These are phyloP conservation scores for Termitomyces sp. DNA, from an alignment of 768 basidiomycete species.

Conservation along the genomic window DNA sequence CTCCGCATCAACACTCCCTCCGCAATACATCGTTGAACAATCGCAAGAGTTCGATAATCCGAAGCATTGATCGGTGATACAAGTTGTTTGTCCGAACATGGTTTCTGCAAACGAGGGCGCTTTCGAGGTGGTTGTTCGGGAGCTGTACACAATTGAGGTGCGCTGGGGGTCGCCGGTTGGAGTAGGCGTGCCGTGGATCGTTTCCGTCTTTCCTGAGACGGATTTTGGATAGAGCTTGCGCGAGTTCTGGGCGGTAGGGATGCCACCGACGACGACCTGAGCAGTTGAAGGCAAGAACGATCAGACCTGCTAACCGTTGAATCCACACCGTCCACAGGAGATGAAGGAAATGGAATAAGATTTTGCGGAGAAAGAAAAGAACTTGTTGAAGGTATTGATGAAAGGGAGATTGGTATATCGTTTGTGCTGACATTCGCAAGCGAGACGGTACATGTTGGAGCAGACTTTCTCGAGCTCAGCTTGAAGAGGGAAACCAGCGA, in stretches of 20 bases:
- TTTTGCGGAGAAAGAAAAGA: conserved; percentile 10
- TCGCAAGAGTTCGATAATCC: conserved; percentile 15
- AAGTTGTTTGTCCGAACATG: background rate
- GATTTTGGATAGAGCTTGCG: background rate
- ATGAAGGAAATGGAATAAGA: conserved; percentile 18
- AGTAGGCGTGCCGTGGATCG: conserved; percentile 11
- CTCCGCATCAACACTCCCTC: conserved; percentile 12
- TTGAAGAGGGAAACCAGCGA: conserved; percentile 10
- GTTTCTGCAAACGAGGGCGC: conserved; percentile 17
- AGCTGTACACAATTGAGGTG: conserved; percentile 2
- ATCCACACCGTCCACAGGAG: conserved; percentile 6
- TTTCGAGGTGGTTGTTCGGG: conserved; percentile 19
- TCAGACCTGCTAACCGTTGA: conserved; percentile 17
- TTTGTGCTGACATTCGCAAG: conserved; percentile 16
- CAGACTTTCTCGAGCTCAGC: conserved; percentile 18
- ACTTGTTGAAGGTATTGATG: conserved; percentile 6
- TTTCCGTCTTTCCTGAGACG: conserved; percentile 12
- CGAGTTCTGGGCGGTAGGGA: conserved; percentile 7
- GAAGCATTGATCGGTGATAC: conserved; percentile 7
- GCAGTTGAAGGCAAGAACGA: conserved; percentile 14
- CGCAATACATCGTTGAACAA: conserved; percentile 18
- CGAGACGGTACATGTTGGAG: conserved; percentile 19
- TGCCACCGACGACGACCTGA: conserved; percentile 10
- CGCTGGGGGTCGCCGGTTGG: background rate
- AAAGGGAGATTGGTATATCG: conserved; percentile 5